Conservation (phyloP, 805 yeast species). For the Schwanniomyces sp. region DNA sequence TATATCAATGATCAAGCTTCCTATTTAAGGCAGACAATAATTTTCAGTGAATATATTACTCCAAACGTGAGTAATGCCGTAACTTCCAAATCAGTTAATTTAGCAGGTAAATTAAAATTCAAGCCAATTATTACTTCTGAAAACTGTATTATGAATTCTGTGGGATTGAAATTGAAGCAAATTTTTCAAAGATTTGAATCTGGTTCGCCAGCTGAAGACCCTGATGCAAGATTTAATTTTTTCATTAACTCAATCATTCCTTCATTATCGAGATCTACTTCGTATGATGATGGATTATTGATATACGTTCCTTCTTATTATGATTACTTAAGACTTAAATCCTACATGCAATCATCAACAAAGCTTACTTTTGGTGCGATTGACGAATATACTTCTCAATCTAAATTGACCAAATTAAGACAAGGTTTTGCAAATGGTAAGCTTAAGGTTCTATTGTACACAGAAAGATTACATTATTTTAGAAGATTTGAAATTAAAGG, state of each 20-base stretch:
- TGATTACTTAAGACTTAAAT: slow-evolving; percentile 79
- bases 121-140: slow-evolving; percentile 45
- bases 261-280: slow-evolving; percentile 58
- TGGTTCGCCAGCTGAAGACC: slow-evolving; percentile 58
- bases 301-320: slow-evolving; percentile 83
- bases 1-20: slow-evolving; percentile 79
- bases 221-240: slow-evolving; percentile 78
- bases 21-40: slow-evolving; percentile 71
- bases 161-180: slow-evolving; percentile 68
- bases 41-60: slow-evolving; percentile 72
- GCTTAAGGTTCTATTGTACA: slow-evolving; percentile 73
- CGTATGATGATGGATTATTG: slow-evolving; percentile 72
- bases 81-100: slow-evolving; percentile 48
- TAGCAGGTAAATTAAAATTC: slow-evolving; percentile 61
- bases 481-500: slow-evolving; percentile 84
- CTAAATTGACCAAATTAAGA: slow-evolving; percentile 71
- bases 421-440: slow-evolving; percentile 63
- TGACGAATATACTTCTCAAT: slow-evolving; percentile 78
- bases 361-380: slow-evolving; percentile 65
- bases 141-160: slow-evolving; percentile 57
- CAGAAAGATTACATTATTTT: slow-evolving; percentile 92
- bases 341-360: slow-evolving; percentile 64
- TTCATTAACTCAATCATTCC: slow-evolving; percentile 77
- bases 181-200: slow-evolving; percentile 70
- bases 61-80: slow-evolving; percentile 74